A percentile compares a stretch with the other conserved stretches of the same genome.
phyloP scores from a whole-genome alignment of 1,284 basidiomycete species.

The Malassezia dermatis region DNA sequence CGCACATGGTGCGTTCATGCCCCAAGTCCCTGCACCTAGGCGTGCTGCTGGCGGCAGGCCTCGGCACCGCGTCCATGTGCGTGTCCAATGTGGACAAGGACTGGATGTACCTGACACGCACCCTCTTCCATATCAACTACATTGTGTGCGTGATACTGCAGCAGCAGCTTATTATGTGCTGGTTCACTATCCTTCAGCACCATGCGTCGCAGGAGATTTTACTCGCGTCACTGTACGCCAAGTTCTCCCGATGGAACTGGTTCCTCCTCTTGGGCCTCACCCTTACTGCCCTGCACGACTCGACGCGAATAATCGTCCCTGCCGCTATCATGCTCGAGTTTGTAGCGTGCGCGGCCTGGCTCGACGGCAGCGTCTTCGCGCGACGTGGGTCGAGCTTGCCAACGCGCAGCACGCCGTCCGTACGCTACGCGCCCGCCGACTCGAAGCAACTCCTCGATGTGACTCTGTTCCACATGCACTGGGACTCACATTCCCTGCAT shows the following conservation, averaged over 20 bases:
- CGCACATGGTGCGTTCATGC: background rate
- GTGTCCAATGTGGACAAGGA: background rate
- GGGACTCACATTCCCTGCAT: background rate
- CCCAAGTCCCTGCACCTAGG: background rate
- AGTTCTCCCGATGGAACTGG: background rate
- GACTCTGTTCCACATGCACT: background rate
- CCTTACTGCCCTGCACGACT: background rate
- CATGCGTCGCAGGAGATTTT: background rate
- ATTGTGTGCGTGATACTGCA: background rate
- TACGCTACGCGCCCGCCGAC: background rate
- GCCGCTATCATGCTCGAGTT: background rate
- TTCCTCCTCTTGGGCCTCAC: background rate
- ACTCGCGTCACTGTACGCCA: background rate
- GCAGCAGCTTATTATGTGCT: background rate
- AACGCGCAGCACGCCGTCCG: background rate
- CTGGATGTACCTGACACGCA: background rate
- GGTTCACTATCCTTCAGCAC: background rate
- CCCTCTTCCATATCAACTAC: background rate
- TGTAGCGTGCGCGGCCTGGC: background rate
- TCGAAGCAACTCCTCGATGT: background rate
- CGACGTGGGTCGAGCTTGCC: background rate
- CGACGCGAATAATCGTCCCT: background rate
- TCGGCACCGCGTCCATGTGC: background rate
- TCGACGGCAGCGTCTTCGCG: background rate
- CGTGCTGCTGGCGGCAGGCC: background rate